phyloP scores from a whole-genome alignment of 108 stramenopile species.

The Bacterosira constricta region DNA sequence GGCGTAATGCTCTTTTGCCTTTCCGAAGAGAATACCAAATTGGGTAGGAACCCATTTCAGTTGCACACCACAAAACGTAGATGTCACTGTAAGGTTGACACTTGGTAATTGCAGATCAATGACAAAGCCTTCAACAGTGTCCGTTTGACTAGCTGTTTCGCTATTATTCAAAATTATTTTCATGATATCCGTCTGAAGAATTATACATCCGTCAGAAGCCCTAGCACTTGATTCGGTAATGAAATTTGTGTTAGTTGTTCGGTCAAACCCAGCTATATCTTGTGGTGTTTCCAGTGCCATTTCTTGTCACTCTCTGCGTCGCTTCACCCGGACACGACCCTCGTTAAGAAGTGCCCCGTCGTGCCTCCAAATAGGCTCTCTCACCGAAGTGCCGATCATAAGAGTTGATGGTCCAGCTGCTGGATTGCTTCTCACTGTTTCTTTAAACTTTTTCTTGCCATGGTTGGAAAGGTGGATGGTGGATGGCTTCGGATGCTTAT shows the following conservation, averaged over 20 bases:
- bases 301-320: background rate
- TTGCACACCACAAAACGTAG: background rate
- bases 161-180: background rate
- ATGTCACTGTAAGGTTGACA: background rate
- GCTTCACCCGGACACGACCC: background rate
- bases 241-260: background rate
- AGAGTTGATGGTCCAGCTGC: background rate
- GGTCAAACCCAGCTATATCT: background rate
- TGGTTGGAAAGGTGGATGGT: background rate
- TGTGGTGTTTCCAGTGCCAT: background rate
- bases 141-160: background rate
- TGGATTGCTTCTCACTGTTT: background rate
- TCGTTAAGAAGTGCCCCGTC: background rate
- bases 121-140: background rate
- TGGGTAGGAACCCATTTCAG: background rate
- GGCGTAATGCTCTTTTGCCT: background rate
- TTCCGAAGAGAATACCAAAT: conserved; percentile 5
- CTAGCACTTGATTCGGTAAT: background rate
- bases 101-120: background rate
- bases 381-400: background rate
- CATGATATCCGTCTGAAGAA: background rate
- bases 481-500: background rate
- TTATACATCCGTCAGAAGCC: background rate
- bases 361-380: background rate
- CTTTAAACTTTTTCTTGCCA: background rate